phyloP scores from a whole-genome alignment of 768 basidiomycete species.

The Pulveroboletus sp. region DNA sequence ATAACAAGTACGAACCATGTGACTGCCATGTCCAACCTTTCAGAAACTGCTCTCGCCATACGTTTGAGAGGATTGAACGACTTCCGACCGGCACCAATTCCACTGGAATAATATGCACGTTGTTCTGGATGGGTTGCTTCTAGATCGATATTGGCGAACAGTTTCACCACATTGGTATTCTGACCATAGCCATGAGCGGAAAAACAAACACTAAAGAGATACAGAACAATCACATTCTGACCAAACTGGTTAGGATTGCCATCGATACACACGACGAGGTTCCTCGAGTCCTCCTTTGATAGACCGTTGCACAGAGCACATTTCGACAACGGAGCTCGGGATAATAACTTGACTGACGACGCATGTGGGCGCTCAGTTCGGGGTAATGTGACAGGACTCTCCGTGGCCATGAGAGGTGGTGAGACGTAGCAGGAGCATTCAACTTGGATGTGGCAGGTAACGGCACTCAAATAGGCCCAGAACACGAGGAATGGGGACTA shows the following conservation, averaged over 20 bases:
- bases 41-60: neutral
- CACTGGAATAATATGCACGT: constrained; percentile 32
- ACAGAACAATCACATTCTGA: constrained; percentile 33
- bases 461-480: too few relatives aligned
- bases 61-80: neutral
- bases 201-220: neutral
- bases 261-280: constrained; percentile 21
- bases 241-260: constrained; percentile 14
- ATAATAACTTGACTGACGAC: too few relatives aligned
- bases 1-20: neutral
- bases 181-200: neutral
- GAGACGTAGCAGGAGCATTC: too few relatives aligned
- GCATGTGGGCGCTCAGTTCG: too few relatives aligned
- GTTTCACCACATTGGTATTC: constrained; percentile 34
- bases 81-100: constrained; percentile 29
- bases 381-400: too few relatives aligned
- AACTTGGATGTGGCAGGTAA: too few relatives aligned
- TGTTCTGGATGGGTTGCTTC: constrained; percentile 7
- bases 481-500: too few relatives aligned
- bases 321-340: too few relatives aligned
- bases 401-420: too few relatives aligned
- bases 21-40: neutral
- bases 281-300: constrained; percentile 23
- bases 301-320: too few relatives aligned
- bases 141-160: constrained; percentile 26